These are phyloP conservation scores for Puccinia horiana DNA, from an alignment of 1,284 basidiomycete species.

Conservation along the genomic window DNA sequence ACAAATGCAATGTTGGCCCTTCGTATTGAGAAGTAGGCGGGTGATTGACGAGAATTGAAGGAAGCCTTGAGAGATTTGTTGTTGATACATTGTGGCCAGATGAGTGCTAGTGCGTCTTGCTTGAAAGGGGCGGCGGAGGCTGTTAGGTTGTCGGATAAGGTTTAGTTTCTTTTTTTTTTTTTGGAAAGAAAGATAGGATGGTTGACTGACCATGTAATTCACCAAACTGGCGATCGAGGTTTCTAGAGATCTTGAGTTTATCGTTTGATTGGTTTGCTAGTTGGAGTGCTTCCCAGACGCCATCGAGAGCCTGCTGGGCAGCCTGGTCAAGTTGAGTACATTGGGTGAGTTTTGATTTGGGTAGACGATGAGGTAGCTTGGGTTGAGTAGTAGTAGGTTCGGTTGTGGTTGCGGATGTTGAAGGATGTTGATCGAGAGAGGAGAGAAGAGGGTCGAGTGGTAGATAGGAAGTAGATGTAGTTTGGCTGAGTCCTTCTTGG, in stretches of 20 bases:
- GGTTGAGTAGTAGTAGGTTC: background rate
- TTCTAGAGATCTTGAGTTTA: slow-evolving; percentile 18
- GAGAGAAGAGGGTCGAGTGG: background rate
- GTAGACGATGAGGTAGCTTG: too few species aligned
- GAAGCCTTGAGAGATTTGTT: slow-evolving; percentile 27
- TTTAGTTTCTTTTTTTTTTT: background rate
- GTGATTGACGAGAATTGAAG: background rate
- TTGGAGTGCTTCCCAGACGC: slow-evolving; percentile 31
- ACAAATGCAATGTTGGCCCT: slow-evolving; percentile 40
- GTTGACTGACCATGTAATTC: slow-evolving; percentile 39
- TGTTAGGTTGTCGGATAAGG: background rate
- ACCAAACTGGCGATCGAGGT: slow-evolving; percentile 39
- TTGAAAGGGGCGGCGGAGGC: slow-evolving; percentile 35
- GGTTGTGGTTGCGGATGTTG: background rate
- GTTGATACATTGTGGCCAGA: slow-evolving; percentile 37
- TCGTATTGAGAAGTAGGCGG: slow-evolving; percentile 29
- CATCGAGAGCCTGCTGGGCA: slow-evolving; percentile 26
- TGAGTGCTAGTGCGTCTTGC: slow-evolving; percentile 27
- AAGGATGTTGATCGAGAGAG: background rate
- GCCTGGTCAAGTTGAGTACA: slow-evolving; percentile 15
- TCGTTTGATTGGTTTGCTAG: background rate
- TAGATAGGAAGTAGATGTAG: background rate
- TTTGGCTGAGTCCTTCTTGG: background rate
- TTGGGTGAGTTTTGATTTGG: slow-evolving; percentile 43
- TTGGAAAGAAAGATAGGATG: background rate